Base-by-base conservation (phyloP, 176 grass and related monocot species). In the Oryza coarctata region DNA sequence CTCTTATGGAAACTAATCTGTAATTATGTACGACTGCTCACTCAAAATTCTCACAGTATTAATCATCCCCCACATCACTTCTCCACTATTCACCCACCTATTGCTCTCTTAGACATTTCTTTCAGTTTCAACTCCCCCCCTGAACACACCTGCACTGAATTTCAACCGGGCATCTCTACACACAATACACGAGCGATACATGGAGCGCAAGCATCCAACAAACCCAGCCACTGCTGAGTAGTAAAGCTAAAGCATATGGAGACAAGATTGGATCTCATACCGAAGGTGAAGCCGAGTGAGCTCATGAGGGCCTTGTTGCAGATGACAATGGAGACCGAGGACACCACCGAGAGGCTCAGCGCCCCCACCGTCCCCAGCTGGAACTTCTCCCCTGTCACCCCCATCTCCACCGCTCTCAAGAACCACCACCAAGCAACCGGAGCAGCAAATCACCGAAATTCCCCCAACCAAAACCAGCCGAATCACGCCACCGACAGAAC, bases 221-320 rank as follows among this genome's bases (percentile, higher is more conserved):
- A 47, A 73, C 15, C 15, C 45, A 57, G 73, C 43, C 33, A 63
- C 7, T 29, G 52, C 52, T 57, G 67, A 9, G 30, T 11, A 76
- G 58, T 50, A 34, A 27, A 64, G n/a, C 17, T 55, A 55, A 17
- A 20, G 18, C 50, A 71, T 64, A 32, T 43, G 17, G 70, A 47
- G n/a, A 20, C 80, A 81, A 86, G 75, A 86, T 81, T 71, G 86
- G 88, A 94, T 94, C 87, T 87, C 83, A 41, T 77, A 97, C 94
- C 94, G 10, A 97, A 97, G 87, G 49, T 97, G 88, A 97, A 97
- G 81, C 94, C 88, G 36, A 97, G 94, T 38, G 92, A 90, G 88
- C 92, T 97, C 79, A 97, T 97, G 83, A 97, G 86, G 25, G 94
- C 94, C 92, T 97, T 97, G 90, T 97, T 97, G 60, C 94, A 97